phyloP scores from a whole-genome alignment of 768 basidiomycete species.

The Tylopilus plumbeoviolaceoides region DNA sequence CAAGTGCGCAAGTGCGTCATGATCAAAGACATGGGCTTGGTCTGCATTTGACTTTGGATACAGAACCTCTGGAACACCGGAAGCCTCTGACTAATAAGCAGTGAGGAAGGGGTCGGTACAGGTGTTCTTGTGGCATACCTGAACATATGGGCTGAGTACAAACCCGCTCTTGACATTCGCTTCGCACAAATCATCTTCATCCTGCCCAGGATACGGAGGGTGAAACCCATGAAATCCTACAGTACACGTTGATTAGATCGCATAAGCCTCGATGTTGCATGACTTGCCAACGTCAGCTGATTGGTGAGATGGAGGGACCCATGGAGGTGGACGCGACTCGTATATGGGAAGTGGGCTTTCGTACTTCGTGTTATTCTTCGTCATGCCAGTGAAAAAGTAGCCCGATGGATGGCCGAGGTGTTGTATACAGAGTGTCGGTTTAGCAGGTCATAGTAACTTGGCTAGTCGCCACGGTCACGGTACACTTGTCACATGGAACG shows the following conservation, averaged over 20 bases:
- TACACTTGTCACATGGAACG: constrained; percentile 7
- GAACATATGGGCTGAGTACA: constrained; percentile 46
- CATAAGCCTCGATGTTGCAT: neutral
- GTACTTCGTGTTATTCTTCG: constrained; percentile 24
- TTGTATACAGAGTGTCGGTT: too few species aligned
- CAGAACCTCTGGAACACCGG: constrained; percentile 13
- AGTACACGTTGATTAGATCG: neutral
- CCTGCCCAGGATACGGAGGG: constrained; percentile 70
- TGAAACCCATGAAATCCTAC: constrained; percentile 74
- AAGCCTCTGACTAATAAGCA: constrained; percentile 21
- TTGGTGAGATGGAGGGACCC: constrained; percentile 66
- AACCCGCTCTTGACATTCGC: constrained; percentile 66
- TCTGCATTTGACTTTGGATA: constrained; percentile 12
- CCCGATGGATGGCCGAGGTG: too few species aligned
- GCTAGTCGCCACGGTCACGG: too few species aligned
- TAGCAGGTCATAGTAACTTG: too few species aligned
- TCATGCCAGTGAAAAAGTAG: constrained; percentile 13
- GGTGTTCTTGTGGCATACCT: constrained; percentile 40
- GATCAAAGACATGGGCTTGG: constrained; percentile 47
- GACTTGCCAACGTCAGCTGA: constrained; percentile 66
- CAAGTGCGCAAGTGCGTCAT: constrained; percentile 52
- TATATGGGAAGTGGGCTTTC: constrained; percentile 46
- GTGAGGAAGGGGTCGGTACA: neutral
- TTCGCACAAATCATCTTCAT: constrained; percentile 69
- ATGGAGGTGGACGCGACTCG: constrained; percentile 64